phyloP scores from a whole-genome alignment of 768 basidiomycete species.

The Lactarius deliciosus region DNA sequence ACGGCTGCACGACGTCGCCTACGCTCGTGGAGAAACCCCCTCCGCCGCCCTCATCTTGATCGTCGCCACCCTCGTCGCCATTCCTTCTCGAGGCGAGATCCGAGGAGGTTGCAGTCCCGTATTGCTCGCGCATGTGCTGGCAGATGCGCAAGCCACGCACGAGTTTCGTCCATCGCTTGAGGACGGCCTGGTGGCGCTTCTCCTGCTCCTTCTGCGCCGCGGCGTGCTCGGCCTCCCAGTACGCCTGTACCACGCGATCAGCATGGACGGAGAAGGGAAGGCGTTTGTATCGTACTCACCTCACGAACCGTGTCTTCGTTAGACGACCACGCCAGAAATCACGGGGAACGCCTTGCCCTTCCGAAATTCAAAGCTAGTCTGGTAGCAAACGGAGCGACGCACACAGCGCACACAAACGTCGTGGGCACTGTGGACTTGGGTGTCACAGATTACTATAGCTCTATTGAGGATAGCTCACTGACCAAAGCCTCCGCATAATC shows the following conservation, averaged over 20 bases:
- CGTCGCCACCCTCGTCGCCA: background rate
- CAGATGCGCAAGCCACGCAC: slow-evolving; percentile 87
- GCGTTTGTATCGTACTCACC: slow-evolving; percentile 41
- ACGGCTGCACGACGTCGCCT: slow-evolving; percentile 72
- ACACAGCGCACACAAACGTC: background rate
- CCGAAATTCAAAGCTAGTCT: slow-evolving; percentile 97
- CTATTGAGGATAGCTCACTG: slow-evolving; percentile 35
- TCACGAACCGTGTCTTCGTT: slow-evolving; percentile 73
- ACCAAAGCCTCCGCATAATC: slow-evolving; percentile 97
- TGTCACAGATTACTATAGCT: background rate
- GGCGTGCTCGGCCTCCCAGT: slow-evolving; percentile 74
- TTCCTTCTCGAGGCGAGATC: background rate
- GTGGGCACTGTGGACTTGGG: background rate
- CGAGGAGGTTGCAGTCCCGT: slow-evolving; percentile 40
- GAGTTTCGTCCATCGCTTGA: slow-evolving; percentile 87
- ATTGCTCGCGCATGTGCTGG: slow-evolving; percentile 77
- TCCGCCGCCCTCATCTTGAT: background rate
- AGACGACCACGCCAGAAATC: slow-evolving; percentile 83
- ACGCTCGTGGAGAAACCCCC: slow-evolving; percentile 69
- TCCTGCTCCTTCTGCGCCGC: slow-evolving; percentile 72
- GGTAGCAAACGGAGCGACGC: background rate
- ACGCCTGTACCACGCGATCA: slow-evolving; percentile 56
- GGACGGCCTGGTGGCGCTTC: slow-evolving; percentile 74
- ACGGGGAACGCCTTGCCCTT: slow-evolving; percentile 86
- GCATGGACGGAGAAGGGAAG: background rate